These are phyloP conservation scores for Microthyrium microscopicum DNA, from an alignment of 2,329 filamentous ascomycete species.

Conservation along the genomic window DNA sequence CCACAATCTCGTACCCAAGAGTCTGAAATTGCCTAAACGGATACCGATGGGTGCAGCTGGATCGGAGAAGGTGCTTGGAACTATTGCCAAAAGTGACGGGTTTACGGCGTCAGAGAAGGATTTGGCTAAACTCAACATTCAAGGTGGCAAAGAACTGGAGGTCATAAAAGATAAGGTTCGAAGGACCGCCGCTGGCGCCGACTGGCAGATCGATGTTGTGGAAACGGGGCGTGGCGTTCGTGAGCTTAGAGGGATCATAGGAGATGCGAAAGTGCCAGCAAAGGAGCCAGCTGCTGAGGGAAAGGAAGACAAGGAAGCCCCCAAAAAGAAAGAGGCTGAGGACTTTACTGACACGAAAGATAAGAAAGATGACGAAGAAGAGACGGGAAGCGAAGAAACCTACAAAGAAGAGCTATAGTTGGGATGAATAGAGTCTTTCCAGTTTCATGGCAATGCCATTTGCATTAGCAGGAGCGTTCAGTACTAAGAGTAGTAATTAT, in stretches of 20 bases:
- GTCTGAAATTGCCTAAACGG: conserved; percentile 37
- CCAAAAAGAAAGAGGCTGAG: conserved; percentile 10
- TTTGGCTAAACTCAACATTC: conserved; percentile 48
- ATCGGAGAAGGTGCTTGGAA: conserved; percentile 37
- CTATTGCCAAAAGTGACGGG: conserved; percentile 41
- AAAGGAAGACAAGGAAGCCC: conserved; percentile 30
- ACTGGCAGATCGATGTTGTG: conserved; percentile 69
- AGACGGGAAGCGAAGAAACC: conserved; percentile 23
- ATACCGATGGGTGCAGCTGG: conserved; percentile 31
- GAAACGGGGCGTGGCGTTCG: conserved; percentile 47
- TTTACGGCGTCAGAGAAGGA: conserved; percentile 47
- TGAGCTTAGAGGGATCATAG: conserved; percentile 57
- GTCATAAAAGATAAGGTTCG: conserved; percentile 51
- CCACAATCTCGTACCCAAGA: conserved; percentile 37
- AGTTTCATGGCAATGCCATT: too few relatives aligned
- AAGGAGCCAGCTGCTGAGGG: too few relatives aligned
- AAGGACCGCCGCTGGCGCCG: conserved; percentile 49
- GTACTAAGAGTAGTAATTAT: too few relatives aligned
- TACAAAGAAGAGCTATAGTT: conserved; percentile 24
- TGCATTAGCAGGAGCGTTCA: too few relatives aligned
- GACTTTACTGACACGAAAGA: conserved; percentile 11
- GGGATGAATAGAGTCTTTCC: too few relatives aligned
- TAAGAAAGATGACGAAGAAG: conserved; percentile 12
- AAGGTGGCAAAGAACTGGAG: conserved; percentile 48
- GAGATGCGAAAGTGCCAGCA: too few relatives aligned